A percentile compares a stretch with the other conserved stretches of the same genome.
Conservation (phyloP, 202 grass and related monocot genomes). For the Saccharum hybrid region DNA sequence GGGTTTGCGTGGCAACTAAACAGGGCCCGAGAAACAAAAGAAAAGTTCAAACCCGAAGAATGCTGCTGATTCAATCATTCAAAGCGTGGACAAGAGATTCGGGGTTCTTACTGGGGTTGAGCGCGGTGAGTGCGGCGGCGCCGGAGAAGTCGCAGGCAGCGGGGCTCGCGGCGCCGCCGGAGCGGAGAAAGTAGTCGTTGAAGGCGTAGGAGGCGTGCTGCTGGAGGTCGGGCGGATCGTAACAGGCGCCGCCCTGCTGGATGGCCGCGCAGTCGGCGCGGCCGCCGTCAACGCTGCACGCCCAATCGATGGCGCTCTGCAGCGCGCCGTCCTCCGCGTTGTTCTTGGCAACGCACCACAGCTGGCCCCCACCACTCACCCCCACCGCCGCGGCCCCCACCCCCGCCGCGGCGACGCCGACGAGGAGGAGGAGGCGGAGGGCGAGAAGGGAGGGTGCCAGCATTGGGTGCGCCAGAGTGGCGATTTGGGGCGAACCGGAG, state of each 20-base stretch:
- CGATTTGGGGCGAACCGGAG: slow-evolving; percentile 13
- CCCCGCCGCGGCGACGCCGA: background rate
- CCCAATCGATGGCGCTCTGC: slow-evolving; percentile 93
- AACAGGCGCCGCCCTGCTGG: slow-evolving; percentile 82
- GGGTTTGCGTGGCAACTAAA: too few species aligned
- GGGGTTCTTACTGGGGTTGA: slow-evolving; percentile 70
- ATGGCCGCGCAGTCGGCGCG: slow-evolving; percentile 74
- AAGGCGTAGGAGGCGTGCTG: slow-evolving; percentile 87
- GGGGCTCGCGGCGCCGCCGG: slow-evolving; percentile 53
- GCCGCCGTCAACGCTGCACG: slow-evolving; percentile 67
- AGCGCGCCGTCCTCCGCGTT: slow-evolving; percentile 80
- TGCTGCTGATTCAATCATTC: background rate
- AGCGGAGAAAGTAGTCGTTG: slow-evolving; percentile 85
- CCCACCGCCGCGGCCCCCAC: slow-evolving; percentile 1
- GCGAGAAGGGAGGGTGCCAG: slow-evolving; percentile 6
- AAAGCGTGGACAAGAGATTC: background rate
- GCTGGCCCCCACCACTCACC: slow-evolving; percentile 51
- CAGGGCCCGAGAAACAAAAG: background rate
- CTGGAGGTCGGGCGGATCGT: slow-evolving; percentile 76
- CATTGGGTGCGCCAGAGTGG: slow-evolving; percentile 21
- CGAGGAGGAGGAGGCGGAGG: slow-evolving; percentile 19
- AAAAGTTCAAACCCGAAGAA: slow-evolving; percentile 13
- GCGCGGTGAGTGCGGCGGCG: slow-evolving; percentile 76
- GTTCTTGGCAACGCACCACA: slow-evolving; percentile 99
- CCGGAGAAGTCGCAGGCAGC: slow-evolving; percentile 86